A percentile compares a stretch with the other conserved stretches of the same genome.
phyloP scores from a whole-genome alignment of 2,329 filamentous ascomycete species.

The Microdochium bolleyi region DNA sequence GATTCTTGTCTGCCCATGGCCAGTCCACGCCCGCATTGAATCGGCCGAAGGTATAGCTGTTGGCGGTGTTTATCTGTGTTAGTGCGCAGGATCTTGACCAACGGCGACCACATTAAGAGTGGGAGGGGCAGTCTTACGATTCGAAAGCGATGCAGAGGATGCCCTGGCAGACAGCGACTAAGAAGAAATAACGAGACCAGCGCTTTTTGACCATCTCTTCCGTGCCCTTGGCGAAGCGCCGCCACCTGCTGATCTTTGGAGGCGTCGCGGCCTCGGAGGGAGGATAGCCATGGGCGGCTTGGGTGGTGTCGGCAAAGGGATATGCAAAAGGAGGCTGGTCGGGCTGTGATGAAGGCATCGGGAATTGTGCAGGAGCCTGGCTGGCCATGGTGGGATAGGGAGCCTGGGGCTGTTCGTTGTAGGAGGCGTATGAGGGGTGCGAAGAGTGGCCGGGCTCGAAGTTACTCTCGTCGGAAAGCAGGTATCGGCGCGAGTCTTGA shows the following conservation, averaged over 20 bases:
- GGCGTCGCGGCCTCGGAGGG: constrained; percentile 23
- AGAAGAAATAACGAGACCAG: constrained; percentile 85
- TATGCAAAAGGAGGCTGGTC: constrained; percentile 8
- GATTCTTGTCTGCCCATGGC: constrained; percentile 23
- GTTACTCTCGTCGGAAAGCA: constrained; percentile 28
- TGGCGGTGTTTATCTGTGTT: not conserved
- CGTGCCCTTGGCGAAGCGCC: constrained; percentile 28
- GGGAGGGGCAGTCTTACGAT: constrained; percentile 50
- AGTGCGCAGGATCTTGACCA: constrained; percentile 1
- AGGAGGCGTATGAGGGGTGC: constrained; percentile 7
- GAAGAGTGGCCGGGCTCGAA: constrained; percentile 13
- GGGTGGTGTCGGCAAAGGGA: not conserved
- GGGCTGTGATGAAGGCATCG: constrained; percentile 5
- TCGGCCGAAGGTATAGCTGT: constrained; percentile 79
- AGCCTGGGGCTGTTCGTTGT: constrained; percentile 15
- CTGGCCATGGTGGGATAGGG: not conserved
- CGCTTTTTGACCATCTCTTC: constrained; percentile 74
- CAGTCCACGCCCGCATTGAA: constrained; percentile 59
- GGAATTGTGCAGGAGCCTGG: constrained; percentile 12
- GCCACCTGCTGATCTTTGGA: constrained; percentile 17
- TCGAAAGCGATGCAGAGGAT: constrained; percentile 76
- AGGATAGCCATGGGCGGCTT: constrained; percentile 21
- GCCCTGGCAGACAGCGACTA: constrained; percentile 67
- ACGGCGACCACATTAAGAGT: constrained; percentile 1
- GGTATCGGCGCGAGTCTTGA: constrained; percentile 35